Base-by-base conservation (phyloP, 176 grass and related monocot genomes). In the Cenchrus americanus region DNA sequence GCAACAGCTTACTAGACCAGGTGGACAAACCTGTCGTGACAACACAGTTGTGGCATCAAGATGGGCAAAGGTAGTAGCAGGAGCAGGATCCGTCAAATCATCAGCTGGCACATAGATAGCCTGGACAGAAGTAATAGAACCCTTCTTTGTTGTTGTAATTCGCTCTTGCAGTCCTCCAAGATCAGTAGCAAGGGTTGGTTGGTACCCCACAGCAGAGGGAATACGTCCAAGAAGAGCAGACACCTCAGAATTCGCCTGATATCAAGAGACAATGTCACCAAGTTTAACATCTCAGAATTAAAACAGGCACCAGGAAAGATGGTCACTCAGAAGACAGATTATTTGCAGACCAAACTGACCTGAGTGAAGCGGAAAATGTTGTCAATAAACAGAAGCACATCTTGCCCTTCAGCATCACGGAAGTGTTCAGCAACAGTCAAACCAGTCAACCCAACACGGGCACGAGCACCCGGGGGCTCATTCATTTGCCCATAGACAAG, bases 361-460 rank as follows among this genome's bases (percentile, higher is more conserved):
- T 97, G 94, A 71, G 94, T 97, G 76, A 97, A 97, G 71, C 94
- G 92, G 90, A 97, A 97, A 94, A 97, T 97, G 85, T 97, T 97
- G 74, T 97, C 94, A 87, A 97, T 97, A 85, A 97, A 97, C 9
- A 97, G 69, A 80, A 97, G 94, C 89, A 97, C 94, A 68, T 97
- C 94, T 85, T 97, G 94, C 60, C 94, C 94, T 71, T 97, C 94
- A n/a, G 92, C 92, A 18, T 97, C 94, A 87, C 94, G 92, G 86
- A 97, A 97, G 81, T 97, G 94, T 69, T 97, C 94, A 49, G 94
- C 94, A 51, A 97, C 94, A 80, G 94, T 97, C 83, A 97, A 80
- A 82, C 94, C 94, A 53, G 94, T 94, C 68, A 97, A 66, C 14
- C 94, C 94, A 81, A 97, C 94, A 87, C 94, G 92, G 70, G 94